phyloP scores from a whole-genome alignment of 2,329 filamentous ascomycete species.

The Hymenoscyphus linearis region DNA sequence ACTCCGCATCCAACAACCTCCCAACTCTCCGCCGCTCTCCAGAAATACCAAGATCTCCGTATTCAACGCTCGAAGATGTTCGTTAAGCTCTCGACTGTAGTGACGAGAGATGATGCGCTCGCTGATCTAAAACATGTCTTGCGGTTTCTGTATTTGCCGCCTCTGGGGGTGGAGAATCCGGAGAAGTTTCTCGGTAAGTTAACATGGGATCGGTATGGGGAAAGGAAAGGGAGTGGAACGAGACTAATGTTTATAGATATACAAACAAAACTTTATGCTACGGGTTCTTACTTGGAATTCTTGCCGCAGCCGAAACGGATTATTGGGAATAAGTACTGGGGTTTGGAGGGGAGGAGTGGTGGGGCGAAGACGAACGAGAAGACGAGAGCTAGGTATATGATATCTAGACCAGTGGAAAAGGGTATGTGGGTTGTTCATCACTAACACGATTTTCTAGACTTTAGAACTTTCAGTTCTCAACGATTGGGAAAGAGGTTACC shows the following conservation, averaged over 20 bases:
- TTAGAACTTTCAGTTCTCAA: too few species aligned
- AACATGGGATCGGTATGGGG: neutral
- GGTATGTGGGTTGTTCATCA: too few species aligned
- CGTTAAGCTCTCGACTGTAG: conserved; percentile 13
- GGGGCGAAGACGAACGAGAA: neutral
- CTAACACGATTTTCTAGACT: too few species aligned
- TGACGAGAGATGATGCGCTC: conserved; percentile 15
- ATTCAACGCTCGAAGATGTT: conserved; percentile 12
- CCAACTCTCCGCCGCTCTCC: conserved; percentile 6
- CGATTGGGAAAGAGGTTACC: too few species aligned
- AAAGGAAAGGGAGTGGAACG: neutral
- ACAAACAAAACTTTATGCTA: conserved; percentile 14
- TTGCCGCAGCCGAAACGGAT: conserved; percentile 13
- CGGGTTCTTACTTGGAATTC: conserved; percentile 16
- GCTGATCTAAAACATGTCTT: conserved; percentile 13
- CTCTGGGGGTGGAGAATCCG: conserved; percentile 5
- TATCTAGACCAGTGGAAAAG: neutral
- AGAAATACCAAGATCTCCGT: conserved; percentile 15
- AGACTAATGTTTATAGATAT: conserved; percentile 13
- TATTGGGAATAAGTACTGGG: conserved; percentile 15
- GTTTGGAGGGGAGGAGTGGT: conserved; percentile 1
- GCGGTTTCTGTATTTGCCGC: conserved; percentile 15
- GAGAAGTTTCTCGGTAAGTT: conserved; percentile 14
- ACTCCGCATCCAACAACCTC: neutral
- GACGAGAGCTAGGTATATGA: neutral